Base-by-base conservation (phyloP, 768 basidiomycete genomes). In the Lenzites betulinus region DNA sequence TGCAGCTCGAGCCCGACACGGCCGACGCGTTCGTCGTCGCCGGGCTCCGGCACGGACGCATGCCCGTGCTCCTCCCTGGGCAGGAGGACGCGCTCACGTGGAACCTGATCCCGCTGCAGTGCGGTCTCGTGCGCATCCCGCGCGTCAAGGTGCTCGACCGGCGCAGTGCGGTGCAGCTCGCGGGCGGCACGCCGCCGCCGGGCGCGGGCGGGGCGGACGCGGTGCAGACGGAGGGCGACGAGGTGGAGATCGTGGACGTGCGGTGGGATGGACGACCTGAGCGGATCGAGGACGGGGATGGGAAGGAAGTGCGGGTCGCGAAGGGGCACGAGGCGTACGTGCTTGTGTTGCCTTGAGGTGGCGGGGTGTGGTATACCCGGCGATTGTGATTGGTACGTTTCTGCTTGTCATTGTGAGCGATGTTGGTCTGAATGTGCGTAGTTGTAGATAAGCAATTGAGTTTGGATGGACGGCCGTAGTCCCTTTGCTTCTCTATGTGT, bases 1-100 rank as follows among this genome's bases (percentile, higher is more conserved):
- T 94, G 9, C 83, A 88, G 35, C 78, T 95, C 28, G 93, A 96
- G 54, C 79, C 85, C 1, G 86, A 88, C 60, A 61, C 74, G 0
- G 74, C 81, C 13, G 91, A 92, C 42, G 79, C 81, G n/a, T 96
- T 97, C 72, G 84, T 95, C 16, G 83, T 94, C 43, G 83, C 91
- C 2, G 95, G 95, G 0, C 70, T 90, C 36, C 78, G 91, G 48
- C 82, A 77, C 50, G 84, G 85, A 3, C 81, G 86, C 11, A 64
- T 93, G 9, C 87, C 92, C 2, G 74, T 89, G 46, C 75, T 98
- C n/a, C 76, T 91, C 43, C 89, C 93, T 0, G 87, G 87, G 6
- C 76, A 79, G 26, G 90, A 92, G 70, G 86, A 86, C 65, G 79
- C 72, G 59, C 52, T 93, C 22, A 74, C 74, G 11, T 93, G 90